Evolutionary conservation across 768 basidiomycete genomes (phyloP).

Genomic region (Tremella mesenterica): DNA sequence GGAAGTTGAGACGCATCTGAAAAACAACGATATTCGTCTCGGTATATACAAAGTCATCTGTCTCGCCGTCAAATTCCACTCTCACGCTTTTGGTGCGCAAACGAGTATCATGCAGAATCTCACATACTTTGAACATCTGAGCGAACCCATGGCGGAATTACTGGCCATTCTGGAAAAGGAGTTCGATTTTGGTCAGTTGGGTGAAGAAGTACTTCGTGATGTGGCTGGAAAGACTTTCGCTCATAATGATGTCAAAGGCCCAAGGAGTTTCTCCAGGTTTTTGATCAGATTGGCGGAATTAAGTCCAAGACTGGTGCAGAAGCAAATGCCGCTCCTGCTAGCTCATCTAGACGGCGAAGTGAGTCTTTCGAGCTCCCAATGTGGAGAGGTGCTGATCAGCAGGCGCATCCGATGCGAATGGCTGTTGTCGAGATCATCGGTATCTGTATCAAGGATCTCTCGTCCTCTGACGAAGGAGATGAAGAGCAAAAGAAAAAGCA

Average conservation of each 20-base stretch:
- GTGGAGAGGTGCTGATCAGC: neutral
- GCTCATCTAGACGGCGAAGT: constrained; percentile 89
- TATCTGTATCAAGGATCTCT: constrained; percentile 70
- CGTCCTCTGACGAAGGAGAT: constrained; percentile 50
- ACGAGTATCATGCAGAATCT: constrained; percentile 83
- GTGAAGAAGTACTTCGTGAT: constrained; percentile 72
- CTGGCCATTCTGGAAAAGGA: constrained; percentile 69
- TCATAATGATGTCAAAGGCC: constrained; percentile 65
- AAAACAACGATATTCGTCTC: constrained; percentile 58
- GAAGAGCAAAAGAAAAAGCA: constrained; percentile 55
- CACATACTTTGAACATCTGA: constrained; percentile 88
- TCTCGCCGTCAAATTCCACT: constrained; percentile 81
- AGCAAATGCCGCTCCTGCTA: constrained; percentile 78
- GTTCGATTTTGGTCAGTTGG: constrained; percentile 79
- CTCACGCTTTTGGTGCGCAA: constrained; percentile 72
- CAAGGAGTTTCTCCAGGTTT: constrained; percentile 75
- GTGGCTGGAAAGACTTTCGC: constrained; percentile 32
- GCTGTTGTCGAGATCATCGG: constrained; percentile 87
- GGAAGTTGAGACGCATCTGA: constrained; percentile 84
- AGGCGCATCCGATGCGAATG: constrained; percentile 96
- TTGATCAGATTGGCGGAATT: constrained; percentile 70
- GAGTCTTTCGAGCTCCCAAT: constrained; percentile 10
- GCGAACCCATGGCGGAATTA: constrained; percentile 88
- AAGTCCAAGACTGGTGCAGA: constrained; percentile 68
- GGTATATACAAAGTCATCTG: constrained; percentile 85